These are phyloP conservation scores for Candida ficus DNA, from an alignment of 805 yeast species.

Conservation along the genomic window DNA sequence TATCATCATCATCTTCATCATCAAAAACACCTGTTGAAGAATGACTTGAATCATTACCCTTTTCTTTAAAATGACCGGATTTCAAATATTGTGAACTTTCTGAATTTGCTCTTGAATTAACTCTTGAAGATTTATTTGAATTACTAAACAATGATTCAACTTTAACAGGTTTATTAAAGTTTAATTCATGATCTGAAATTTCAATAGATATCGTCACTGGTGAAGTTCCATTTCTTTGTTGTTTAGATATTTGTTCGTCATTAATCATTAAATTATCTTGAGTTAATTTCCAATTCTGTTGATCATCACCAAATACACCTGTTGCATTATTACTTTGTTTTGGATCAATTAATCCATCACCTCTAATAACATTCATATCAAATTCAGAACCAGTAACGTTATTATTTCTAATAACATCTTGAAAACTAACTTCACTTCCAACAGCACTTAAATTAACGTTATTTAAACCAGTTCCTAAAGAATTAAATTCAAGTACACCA, in stretches of 20 bases:
- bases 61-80: conserved; percentile 15
- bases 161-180: conserved; percentile 42
- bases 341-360: neutral
- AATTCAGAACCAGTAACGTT: neutral
- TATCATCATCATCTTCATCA: neutral
- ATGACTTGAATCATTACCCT: neutral
- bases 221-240: conserved; percentile 6
- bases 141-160: conserved; percentile 40
- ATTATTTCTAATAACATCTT: conserved; percentile 2
- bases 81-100: conserved; percentile 22
- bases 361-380: neutral
- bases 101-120: conserved; percentile 26
- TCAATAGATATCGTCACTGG: conserved; percentile 26
- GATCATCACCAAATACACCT: conserved; percentile 6
- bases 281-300: conserved; percentile 14
- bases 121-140: conserved; percentile 32
- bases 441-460: conserved; percentile 6
- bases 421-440: conserved; percentile 9
- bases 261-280: conserved; percentile 18
- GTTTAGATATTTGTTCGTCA: conserved; percentile 2
- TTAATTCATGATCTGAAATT: conserved; percentile 31
- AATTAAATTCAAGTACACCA: conserved; percentile 3
- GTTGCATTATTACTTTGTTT: neutral
- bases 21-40: conserved; percentile 9
- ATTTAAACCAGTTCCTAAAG: conserved; percentile 2